Conservation (phyloP, 2,329 filamentous ascomycete genomes). For the Aureobasidium sp. region DNA sequence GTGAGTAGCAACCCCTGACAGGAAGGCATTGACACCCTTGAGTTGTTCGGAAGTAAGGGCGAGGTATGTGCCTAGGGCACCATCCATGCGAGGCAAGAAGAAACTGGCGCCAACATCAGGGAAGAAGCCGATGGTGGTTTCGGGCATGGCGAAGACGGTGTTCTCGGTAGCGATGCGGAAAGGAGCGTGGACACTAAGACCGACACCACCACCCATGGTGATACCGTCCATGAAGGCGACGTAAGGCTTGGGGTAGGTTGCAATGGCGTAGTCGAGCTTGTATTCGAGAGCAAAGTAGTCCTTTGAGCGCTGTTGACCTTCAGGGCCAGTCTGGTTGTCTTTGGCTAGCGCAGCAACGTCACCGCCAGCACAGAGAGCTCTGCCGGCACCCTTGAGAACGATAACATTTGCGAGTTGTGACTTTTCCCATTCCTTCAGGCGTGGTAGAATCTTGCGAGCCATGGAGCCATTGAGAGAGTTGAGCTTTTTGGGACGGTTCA, state of each 20-base stretch:
- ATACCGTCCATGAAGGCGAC: conserved; percentile 95
- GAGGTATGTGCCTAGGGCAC: conserved; percentile 80
- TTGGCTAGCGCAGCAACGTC: conserved; percentile 74
- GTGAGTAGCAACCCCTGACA: conserved; percentile 87
- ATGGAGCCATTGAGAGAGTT: conserved; percentile 93
- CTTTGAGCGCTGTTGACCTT: conserved; percentile 65
- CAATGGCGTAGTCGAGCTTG: conserved; percentile 88
- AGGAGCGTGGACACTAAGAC: conserved; percentile 86
- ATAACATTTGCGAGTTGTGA: conserved; percentile 90
- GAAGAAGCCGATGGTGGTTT: conserved; percentile 98
- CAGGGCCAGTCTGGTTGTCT: conserved; percentile 57
- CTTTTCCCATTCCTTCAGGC: conserved; percentile 83
- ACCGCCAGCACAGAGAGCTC: conserved; percentile 86
- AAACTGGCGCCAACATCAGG: conserved; percentile 95
- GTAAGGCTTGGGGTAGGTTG: conserved; percentile 87
- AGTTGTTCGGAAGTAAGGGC: conserved; percentile 82
- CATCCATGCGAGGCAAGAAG: conserved; percentile 86
- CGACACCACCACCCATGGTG: conserved; percentile 97
- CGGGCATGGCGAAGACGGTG: conserved; percentile 95
- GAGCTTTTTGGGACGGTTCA: conserved; percentile 85
- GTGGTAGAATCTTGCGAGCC: conserved; percentile 86
- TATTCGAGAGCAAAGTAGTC: conserved; percentile 95
- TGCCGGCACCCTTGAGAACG: conserved; percentile 81
- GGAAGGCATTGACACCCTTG: conserved; percentile 76
- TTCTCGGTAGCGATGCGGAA: conserved; percentile 95